These are phyloP conservation scores for Imleria badia DNA, from an alignment of 768 basidiomycete species.

Conservation along the genomic window DNA sequence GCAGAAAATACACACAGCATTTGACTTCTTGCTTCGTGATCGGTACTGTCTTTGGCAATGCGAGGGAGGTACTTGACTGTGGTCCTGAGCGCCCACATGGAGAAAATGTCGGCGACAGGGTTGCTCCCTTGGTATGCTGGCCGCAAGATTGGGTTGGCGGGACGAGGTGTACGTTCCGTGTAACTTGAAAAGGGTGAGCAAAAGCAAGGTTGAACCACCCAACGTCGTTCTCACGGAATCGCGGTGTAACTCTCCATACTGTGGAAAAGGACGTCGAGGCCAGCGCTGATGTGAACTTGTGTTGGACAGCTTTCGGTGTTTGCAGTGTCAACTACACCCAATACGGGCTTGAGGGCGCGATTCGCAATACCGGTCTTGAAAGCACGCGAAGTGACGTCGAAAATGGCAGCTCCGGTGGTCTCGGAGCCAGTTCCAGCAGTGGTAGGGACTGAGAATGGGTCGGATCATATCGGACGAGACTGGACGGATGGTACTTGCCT, in stretches of 20 bases:
- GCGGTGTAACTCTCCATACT: slow-evolving; percentile 94
- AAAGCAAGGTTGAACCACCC: not conserved
- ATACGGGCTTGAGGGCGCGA: slow-evolving; percentile 84
- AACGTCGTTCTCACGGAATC: slow-evolving; percentile 63
- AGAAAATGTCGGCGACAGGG: slow-evolving; percentile 94
- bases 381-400: slow-evolving; percentile 85
- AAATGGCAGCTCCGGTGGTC: slow-evolving; percentile 92
- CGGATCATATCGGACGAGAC: not conserved
- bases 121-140: slow-evolving; percentile 95
- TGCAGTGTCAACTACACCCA: slow-evolving; percentile 85
- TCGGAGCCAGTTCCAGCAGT: slow-evolving; percentile 91
- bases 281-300: slow-evolving; percentile 92
- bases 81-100: slow-evolving; percentile 87
- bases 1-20: slow-evolving; percentile 68
- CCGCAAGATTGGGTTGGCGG: slow-evolving; percentile 83
- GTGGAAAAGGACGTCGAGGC: slow-evolving; percentile 94
- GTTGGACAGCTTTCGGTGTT: slow-evolving; percentile 92
- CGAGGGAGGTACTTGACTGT: slow-evolving; percentile 88
- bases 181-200: slow-evolving; percentile 51
- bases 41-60: slow-evolving; percentile 74
- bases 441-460: slow-evolving; percentile 50
- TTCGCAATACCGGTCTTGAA: slow-evolving; percentile 98
- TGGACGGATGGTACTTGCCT: slow-evolving; percentile 36
- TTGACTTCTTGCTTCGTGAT: slow-evolving; percentile 80
- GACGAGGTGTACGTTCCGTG: slow-evolving; percentile 85